Evolutionary conservation across 164 flowering plant genomes (phyloP).

Genomic region (Akebia trifoliata): DNA sequence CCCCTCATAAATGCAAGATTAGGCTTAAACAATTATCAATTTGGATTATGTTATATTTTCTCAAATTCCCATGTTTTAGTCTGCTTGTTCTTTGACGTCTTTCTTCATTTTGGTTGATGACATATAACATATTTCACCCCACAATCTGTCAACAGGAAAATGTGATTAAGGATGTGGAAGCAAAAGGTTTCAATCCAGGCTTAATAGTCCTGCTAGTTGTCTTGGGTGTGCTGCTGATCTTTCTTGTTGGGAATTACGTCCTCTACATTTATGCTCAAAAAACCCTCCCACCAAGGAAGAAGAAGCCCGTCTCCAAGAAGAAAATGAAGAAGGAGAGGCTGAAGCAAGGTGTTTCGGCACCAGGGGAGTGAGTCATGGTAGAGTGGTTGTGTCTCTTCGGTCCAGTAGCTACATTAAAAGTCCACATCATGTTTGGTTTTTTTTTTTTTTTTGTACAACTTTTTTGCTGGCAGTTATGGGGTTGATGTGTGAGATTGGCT

Average conservation of each 20-base stretch:
- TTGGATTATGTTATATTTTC: too few relatives aligned
- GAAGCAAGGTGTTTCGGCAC: slow-evolving; percentile 97
- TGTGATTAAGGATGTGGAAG: slow-evolving; percentile 29
- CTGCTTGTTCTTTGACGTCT: too few relatives aligned
- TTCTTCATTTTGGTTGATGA: slow-evolving; percentile 2
- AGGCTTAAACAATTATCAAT: too few relatives aligned
- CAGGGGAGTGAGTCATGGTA: too few relatives aligned
- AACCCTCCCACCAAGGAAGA: slow-evolving; percentile 78
- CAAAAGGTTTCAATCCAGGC: slow-evolving; percentile 84
- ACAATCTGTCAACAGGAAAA: slow-evolving; percentile 31
- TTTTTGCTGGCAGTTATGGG: too few relatives aligned
- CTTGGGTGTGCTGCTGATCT: slow-evolving; percentile 50
- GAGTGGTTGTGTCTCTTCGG: too few relatives aligned
- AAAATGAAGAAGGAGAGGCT: slow-evolving; percentile 91
- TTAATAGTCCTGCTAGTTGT: slow-evolving; percentile 80
- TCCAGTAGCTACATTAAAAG: too few relatives aligned
- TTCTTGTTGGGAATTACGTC: slow-evolving; percentile 70
- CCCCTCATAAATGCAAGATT: too few relatives aligned
- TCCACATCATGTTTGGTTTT: too few relatives aligned
- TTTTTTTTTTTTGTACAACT: too few relatives aligned
- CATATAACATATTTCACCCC: background rate
- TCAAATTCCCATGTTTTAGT: too few relatives aligned
- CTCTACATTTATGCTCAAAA: slow-evolving; percentile 87
- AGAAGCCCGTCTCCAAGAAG: slow-evolving; percentile 98
- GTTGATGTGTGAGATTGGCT: too few relatives aligned